These are phyloP conservation scores for Trapa incisa DNA, from an alignment of 345 rosid species.

Conservation along the genomic window DNA sequence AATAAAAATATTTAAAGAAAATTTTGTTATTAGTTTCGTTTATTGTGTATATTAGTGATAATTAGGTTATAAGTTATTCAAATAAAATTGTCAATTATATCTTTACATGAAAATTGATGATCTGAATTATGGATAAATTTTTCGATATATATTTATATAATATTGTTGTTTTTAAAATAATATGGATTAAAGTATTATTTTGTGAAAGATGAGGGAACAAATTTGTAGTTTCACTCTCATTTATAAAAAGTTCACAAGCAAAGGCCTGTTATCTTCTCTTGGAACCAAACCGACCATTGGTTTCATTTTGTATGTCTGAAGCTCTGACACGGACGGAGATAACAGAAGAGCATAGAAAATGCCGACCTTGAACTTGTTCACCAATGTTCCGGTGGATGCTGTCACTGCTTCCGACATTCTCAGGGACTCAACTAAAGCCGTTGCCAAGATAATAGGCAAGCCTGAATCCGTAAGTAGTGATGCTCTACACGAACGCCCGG, in stretches of 20 bases:
- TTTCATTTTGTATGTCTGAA: neutral
- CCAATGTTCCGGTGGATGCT: constrained; percentile 76
- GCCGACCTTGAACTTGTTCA: constrained; percentile 80
- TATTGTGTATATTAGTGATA: no score
- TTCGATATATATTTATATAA: no score
- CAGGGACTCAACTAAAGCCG: constrained; percentile 77
- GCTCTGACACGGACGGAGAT: neutral
- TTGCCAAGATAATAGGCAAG: constrained; percentile 83
- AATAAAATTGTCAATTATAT: no score
- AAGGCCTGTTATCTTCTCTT: constrained; percentile 8
- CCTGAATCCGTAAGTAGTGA: constrained; percentile 60
- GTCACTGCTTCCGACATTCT: constrained; percentile 82
- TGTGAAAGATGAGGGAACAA: no score
- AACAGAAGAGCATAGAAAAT: constrained; percentile 17
- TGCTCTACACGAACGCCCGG: neutral
- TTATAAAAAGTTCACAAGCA: neutral
- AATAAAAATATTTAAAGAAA: no score
- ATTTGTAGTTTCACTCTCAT: no score
- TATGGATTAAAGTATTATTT: no score
- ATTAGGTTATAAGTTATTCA: no score
- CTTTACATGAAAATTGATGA: no score
- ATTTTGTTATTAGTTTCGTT: no score
- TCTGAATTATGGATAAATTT: no score
- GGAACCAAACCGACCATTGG: constrained; percentile 2
- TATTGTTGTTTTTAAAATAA: no score